A percentile compares a stretch with the other conserved stretches of the same genome.
phyloP scores from a whole-genome alignment of 1,284 basidiomycete species.

The Microbotryomycetes sp. region DNA sequence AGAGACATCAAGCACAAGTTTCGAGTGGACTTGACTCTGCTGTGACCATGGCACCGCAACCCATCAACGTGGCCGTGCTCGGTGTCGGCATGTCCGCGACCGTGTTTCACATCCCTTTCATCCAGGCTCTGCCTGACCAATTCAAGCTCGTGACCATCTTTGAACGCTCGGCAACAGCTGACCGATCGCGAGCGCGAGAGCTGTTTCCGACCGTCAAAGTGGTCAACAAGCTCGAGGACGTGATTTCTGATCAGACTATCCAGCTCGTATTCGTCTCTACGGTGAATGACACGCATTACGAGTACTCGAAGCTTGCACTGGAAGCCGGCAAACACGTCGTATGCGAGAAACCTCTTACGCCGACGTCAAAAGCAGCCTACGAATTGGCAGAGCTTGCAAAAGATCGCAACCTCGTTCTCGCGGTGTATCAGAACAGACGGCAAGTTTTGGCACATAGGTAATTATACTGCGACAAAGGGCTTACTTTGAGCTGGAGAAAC shows the following conservation, averaged over 20 bases:
- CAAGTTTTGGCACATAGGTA: constrained; percentile 37
- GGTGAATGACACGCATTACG: constrained; percentile 71
- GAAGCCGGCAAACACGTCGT: constrained; percentile 69
- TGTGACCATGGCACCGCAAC: neutral
- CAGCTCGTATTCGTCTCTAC: constrained; percentile 58
- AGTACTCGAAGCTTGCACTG: constrained; percentile 49
- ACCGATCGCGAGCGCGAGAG: constrained; percentile 26
- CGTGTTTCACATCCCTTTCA: constrained; percentile 62
- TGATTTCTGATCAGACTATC: constrained; percentile 38
- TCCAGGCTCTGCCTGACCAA: constrained; percentile 62
- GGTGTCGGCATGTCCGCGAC: constrained; percentile 30
- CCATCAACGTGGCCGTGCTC: constrained; percentile 28
- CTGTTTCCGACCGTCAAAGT: constrained; percentile 22
- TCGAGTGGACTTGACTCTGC: neutral
- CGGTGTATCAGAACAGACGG: constrained; percentile 39
- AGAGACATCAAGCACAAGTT: too few species aligned
- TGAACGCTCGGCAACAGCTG: constrained; percentile 35
- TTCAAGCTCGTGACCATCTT: constrained; percentile 63
- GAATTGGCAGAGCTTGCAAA: constrained; percentile 61
- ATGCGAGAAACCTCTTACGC: constrained; percentile 75
- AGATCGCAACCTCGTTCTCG: constrained; percentile 58
- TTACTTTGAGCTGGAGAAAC: too few species aligned
- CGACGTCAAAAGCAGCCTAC: constrained; percentile 57
- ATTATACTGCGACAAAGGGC: constrained; percentile 45
- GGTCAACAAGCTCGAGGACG: constrained; percentile 23